A percentile compares a stretch with the other conserved stretches of the same genome.
phyloP scores from a whole-genome alignment of 371 early-diverging fungal species.

The Actinomucor elegans region DNA sequence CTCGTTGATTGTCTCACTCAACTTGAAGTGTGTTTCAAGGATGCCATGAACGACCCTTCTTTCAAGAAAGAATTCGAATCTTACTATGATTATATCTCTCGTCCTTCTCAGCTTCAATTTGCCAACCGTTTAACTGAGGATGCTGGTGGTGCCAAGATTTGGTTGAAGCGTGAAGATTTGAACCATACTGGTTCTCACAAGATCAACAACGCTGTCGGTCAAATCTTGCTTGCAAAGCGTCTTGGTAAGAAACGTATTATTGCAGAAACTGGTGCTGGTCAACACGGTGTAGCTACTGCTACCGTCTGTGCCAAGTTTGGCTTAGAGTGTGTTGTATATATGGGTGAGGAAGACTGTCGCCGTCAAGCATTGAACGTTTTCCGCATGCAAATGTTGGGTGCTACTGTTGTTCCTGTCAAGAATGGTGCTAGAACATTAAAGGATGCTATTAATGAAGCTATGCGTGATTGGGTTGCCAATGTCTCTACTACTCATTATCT shows the following conservation, averaged over 20 bases:
- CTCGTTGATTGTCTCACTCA: conserved; percentile 90
- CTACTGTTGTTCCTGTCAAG: conserved; percentile 85
- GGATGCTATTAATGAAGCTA: conserved; percentile 98
- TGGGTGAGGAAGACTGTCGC: conserved; percentile 95
- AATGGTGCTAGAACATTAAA: conserved; percentile 87
- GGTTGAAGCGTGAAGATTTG: conserved; percentile 97
- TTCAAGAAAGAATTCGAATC: conserved; percentile 91
- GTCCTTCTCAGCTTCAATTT: conserved; percentile 85
- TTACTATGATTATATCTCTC: conserved; percentile 89
- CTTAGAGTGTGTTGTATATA: conserved; percentile 93
- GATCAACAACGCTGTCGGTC: conserved; percentile 97
- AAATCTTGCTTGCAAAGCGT: conserved; percentile 89
- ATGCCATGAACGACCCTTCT: conserved; percentile 79
- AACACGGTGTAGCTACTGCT: conserved; percentile 98
- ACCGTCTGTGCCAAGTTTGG: conserved; percentile 98
- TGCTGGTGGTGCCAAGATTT: conserved; percentile 87
- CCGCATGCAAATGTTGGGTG: conserved; percentile 93
- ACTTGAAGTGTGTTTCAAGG: conserved; percentile 79
- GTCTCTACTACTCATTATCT: conserved; percentile 92
- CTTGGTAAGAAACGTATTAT: conserved; percentile 96
- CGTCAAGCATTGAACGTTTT: conserved; percentile 96
- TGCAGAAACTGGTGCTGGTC: conserved; percentile 98
- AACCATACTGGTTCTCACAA: conserved; percentile 99
- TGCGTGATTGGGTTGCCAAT: conserved; percentile 98
- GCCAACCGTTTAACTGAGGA: conserved; percentile 84